Evolutionary conservation across 495 filamentous ascomycete genomes (phyloP).

Genomic region (Parachaetomium inaequale): DNA sequence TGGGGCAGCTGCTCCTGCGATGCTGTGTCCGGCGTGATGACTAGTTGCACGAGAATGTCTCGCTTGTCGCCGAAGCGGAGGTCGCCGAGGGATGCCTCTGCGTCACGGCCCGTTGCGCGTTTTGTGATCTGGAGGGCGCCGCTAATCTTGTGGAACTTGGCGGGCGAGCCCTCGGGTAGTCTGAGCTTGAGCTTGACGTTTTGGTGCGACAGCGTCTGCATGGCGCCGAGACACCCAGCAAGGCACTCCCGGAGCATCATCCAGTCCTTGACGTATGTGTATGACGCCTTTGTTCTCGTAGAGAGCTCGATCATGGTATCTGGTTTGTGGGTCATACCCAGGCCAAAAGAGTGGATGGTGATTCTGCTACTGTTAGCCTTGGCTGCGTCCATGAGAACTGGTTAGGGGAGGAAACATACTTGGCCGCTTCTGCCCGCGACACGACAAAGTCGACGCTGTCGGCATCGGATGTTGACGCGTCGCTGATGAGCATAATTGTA

Average conservation of each 20-base stretch:
- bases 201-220: conserved; percentile 96
- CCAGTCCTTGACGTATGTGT: conserved; percentile 99
- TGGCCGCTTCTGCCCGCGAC: conserved; percentile 94
- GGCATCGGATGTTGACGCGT: conserved; percentile 93
- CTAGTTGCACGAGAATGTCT: conserved; percentile 92
- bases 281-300: conserved; percentile 91
- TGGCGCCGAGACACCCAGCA: conserved; percentile 87
- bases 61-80: conserved; percentile 96
- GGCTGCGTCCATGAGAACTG: not conserved
- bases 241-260: conserved; percentile 99
- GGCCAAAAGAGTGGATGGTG: conserved; percentile 91
- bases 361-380: conserved; percentile 54
- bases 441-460: conserved; percentile 98
- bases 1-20: conserved; percentile 84
- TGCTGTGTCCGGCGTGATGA: conserved; percentile 83
- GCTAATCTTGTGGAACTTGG: conserved; percentile 98
- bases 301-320: conserved; percentile 98
- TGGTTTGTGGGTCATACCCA: conserved; percentile 95
- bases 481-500: conserved; percentile 95
- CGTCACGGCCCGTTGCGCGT: conserved; percentile 92
- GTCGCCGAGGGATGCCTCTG: conserved; percentile 89
- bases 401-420: conserved; percentile 52
- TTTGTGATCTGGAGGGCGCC: conserved; percentile 96
- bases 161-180: conserved; percentile 91
- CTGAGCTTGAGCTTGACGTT: conserved; percentile 96